Conservation (phyloP, 352 stramenopile species). For the Globisporangium rhizosaccharum region DNA sequence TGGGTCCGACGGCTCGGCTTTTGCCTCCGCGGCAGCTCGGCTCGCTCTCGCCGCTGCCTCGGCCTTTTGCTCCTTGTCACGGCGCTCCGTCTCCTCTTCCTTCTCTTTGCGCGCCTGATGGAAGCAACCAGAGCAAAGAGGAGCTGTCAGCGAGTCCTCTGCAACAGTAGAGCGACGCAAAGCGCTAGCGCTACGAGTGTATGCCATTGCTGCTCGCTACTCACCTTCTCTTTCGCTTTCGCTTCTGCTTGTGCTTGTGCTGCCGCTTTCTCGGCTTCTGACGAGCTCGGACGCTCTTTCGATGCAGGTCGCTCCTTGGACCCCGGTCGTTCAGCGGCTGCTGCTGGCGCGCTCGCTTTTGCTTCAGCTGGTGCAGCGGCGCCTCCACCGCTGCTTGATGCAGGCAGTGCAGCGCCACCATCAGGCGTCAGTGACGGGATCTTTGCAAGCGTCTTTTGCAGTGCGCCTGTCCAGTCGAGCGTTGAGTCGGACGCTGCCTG, state of each 20-base stretch:
- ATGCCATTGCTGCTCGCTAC: background rate
- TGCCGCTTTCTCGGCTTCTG: constrained; percentile 26
- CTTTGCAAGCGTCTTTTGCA: constrained; percentile 57
- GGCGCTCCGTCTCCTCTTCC: constrained; percentile 21
- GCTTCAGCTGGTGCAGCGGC: constrained; percentile 16
- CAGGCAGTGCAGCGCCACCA: constrained; percentile 18
- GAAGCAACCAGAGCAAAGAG: background rate
- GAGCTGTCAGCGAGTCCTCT: background rate
- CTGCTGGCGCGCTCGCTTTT: constrained; percentile 15
- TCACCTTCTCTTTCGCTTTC: constrained; percentile 39
- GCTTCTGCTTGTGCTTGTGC: constrained; percentile 26
- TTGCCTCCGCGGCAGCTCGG: constrained; percentile 4
- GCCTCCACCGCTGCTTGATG: background rate
- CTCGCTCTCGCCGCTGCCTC: constrained; percentile 4
- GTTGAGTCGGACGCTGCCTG: constrained; percentile 46
- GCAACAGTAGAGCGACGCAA: background rate
- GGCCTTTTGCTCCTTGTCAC: constrained; percentile 26
- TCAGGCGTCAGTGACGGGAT: constrained; percentile 61
- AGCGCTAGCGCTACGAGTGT: background rate
- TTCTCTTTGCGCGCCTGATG: constrained; percentile 27
- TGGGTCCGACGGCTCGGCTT: constrained; percentile 22
- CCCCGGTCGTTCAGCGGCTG: constrained; percentile 18
- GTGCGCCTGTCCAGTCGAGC: constrained; percentile 60
- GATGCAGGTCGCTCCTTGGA: constrained; percentile 42
- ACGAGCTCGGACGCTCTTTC: constrained; percentile 34